Base-by-base conservation (phyloP, 2,329 filamentous ascomycete species). In the Colletotrichum gloeosporioides region DNA sequence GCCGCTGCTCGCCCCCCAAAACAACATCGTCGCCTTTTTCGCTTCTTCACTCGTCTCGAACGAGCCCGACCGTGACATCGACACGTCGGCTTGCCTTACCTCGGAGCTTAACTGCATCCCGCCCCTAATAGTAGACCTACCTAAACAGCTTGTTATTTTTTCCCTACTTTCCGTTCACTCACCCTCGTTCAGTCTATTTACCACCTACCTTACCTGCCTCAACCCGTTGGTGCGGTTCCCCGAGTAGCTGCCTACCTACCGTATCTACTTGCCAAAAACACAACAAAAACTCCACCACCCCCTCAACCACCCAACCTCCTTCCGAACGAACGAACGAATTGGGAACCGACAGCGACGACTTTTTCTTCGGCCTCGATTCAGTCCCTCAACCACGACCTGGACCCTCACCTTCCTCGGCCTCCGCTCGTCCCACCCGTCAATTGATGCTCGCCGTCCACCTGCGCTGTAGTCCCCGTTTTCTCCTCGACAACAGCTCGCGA, bases 371-470 rank as follows among this genome's bases (percentile, higher is more conserved):
- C 29, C 44, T n/a, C 66, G 18, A 55, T 9, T 36, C 61, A 44
- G 62, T 44, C 29, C 18, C 61, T 66, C 55, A 77, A 71, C 34
- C 34, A 34, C 65, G 32, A 61, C 57, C 71, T 31, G 61, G n/a
- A 31, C 69, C 61, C 72, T 61, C 39, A 39, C 71, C 59, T 75
- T 75, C 53, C 74, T 68, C 39, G 49, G 34, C 39, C 36, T 62
- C 44, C 18, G 68, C 67, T 44, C 55, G 59, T 63, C 27, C 71
- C 76, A 70, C 32, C 61, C 76, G 78, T 80, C 77, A 32, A 75
- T 25, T 27, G 71, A 55, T 53, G 36, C 78, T 74, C 79, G 78
- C 81, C 78, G 68, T 78, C 73, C 77, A 78, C 69, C 70, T 76
- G 73, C n/a, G 68, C 75, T 72, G 68, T 77, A 72, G 77, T 75